Evolutionary conservation across 2,329 filamentous ascomycete species (phyloP).

Genomic region (Sclerotinia subarctica): DNA sequence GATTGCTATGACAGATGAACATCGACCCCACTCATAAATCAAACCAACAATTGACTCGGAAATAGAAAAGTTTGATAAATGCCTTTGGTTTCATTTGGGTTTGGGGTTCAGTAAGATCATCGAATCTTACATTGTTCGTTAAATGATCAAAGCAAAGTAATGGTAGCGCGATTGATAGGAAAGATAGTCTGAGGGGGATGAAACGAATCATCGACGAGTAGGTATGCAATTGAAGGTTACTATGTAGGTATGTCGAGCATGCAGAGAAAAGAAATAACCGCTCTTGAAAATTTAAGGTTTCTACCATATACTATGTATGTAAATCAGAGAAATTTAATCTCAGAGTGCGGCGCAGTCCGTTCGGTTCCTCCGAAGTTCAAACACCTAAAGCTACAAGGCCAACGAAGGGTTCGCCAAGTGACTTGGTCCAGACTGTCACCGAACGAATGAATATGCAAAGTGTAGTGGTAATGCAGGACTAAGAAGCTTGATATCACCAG

Average conservation of each 20-base stretch:
- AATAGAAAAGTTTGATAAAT: neutral
- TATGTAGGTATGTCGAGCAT: no score
- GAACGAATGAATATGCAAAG: neutral
- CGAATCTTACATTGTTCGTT: neutral
- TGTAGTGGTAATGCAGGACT: neutral
- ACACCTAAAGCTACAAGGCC: neutral
- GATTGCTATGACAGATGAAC: conserved; percentile 7
- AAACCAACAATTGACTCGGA: neutral
- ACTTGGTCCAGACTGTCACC: neutral
- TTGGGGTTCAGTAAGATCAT: no score
- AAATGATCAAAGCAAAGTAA: neutral
- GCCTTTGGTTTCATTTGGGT: no score
- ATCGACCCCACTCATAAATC: neutral
- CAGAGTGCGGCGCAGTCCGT: neutral
- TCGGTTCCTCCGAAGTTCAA: neutral
- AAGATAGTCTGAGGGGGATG: neutral
- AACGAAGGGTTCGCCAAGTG: neutral
- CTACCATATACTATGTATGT: no score
- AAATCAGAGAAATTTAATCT: neutral
- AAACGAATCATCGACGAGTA: no score
- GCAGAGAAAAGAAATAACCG: neutral
- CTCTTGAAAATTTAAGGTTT: neutral
- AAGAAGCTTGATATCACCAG: neutral
- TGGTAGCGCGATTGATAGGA: neutral
- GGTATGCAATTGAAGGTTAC: no score